Percentiles rank a stretch among this genome's conserved stretches.
Evolutionary conservation across 78 protist genomes (phyloP).

Genomic region (Isochrysis galbana): DNA sequence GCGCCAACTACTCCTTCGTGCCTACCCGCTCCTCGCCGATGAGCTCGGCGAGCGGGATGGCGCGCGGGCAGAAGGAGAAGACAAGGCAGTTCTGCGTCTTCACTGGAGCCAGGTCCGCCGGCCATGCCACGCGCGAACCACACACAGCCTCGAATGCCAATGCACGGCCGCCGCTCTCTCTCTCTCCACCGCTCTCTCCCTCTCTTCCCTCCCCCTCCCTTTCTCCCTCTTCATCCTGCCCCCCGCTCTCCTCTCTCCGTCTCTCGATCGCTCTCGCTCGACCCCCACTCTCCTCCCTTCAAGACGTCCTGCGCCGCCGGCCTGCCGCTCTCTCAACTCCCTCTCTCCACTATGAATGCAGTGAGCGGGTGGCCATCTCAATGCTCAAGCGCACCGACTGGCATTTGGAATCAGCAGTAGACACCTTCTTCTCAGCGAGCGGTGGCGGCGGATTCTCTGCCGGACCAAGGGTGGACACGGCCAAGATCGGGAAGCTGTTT

Average conservation of each 20-base stretch:
- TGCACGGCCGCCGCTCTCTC: too few relatives aligned
- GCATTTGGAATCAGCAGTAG: neutral
- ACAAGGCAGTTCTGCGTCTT: neutral
- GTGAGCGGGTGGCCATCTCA: neutral
- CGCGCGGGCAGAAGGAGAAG: neutral
- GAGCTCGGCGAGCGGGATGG: too few relatives aligned
- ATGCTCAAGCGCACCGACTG: neutral
- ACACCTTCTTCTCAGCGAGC: neutral
- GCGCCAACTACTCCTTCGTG: too few relatives aligned
- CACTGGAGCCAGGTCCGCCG: neutral
- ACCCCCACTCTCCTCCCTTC: neutral
- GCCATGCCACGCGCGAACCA: too few relatives aligned
- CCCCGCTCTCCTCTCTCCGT: neutral
- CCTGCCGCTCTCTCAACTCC: neutral
- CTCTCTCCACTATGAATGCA: neutral
- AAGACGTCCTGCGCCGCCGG: neutral
- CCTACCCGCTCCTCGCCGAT: too few relatives aligned
- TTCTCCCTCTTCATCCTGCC: neutral
- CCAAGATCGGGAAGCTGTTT: neutral
- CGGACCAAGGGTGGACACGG: neutral
- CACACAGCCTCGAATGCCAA: too few relatives aligned
- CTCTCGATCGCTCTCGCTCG: neutral
- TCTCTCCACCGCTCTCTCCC: too few relatives aligned
- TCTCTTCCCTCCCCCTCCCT: neutral
- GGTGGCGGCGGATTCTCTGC: neutral